Evolutionary conservation across 2,329 filamentous ascomycete species (phyloP), one percentile per base, ranked within the genome.

Genomic region (Thermoascus crustaceus): DNA sequence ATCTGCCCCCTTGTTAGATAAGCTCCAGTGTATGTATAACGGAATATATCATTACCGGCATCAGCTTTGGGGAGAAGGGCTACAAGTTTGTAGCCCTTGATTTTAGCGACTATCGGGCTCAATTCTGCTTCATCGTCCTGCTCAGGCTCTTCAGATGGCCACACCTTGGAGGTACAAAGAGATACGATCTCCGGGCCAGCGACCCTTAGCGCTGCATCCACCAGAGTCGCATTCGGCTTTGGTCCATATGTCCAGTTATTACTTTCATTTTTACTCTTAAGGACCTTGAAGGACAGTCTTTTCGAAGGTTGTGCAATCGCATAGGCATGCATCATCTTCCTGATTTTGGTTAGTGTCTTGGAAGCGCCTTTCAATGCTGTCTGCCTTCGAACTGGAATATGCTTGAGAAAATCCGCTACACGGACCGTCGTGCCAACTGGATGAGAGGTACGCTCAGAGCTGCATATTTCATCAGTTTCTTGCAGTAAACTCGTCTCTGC

Each of bases 181-280:
- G 67, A 62, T 7, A 67, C 64, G 27, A 71, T 67, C 4, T 76
- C 68, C 24, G 65, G 68, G 2, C 77, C 75, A 5, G 71, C 55
- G 23, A 78, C 58, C 43, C 76, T 78, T 24, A 72, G 53, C 3
- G 69, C 71, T 5, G 73, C 72, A 52, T 80, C 72, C 41, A 64
- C 57, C 2, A 74, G 48, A 23, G 57, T 65, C 5, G 66, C 61
- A 13, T 58, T 60, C 17, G 58, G 42, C 27, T 68, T 71, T 0
- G 76, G 73, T 1, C 71, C 72, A 51, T 80, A 82, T 9, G 68
- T 61, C 62, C 75, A 78, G 30, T 82, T 83, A 3, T 50, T 57
- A 36, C 70, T 69, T 43, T 79, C 71, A 46, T 76, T 79, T 52
- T 77, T 78, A 2, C 66, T 72, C 51, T 76, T 74, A 13, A 80